Evolutionary conservation across 78 protist species (phyloP), one percentile per base, ranked within the genome.

Genomic region (Guillardia theta): DNA sequence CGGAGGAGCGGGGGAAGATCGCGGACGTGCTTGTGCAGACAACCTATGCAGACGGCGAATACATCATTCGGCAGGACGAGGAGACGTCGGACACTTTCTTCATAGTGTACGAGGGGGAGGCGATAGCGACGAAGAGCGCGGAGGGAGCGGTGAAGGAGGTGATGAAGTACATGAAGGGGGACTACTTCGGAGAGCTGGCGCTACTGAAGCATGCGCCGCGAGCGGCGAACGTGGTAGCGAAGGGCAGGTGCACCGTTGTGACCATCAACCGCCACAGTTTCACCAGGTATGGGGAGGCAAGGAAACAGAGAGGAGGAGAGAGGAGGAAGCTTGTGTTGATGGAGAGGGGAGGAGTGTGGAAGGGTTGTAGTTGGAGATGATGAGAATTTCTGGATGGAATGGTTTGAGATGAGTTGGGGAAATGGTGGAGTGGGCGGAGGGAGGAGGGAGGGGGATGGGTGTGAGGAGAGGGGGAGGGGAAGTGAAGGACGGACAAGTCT

Each of bases 151-250:
- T 24, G 70, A 1, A 58, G 70, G 70, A 47, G 70, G 76, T 92
- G 36, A 92, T n/a, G 80, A 21, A 15, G 33, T 37, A 39, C 48
- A 10, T 21, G 45, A 93, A 93, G 8, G 94, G 94, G 45, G 94
- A 54, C 46, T 54, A 92, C 80, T 92, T 92, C 43, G 94, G 94
- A 9, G 94, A 92, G 64, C 43, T 92, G 94, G 58, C 94, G 58
- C 80, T 92, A 53, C 36, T 92, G 41, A 53, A 24, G 45, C 22
- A 92, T 33, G 43, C 4, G 30, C 94, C 94, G 1, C 94, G 94
- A 12, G 94, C 94, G 37, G 64, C 94, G 36, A 92, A 92, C 48
- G 94, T 92, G 8, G 78, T 62, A 4, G 48, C 88, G 21, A 92
- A 33, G 48, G 94, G 94, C 44, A 8, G 43, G 36, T 54, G 70